phyloP scores from a whole-genome alignment of 768 basidiomycete species.

The Pleurotus tuoliensis region DNA sequence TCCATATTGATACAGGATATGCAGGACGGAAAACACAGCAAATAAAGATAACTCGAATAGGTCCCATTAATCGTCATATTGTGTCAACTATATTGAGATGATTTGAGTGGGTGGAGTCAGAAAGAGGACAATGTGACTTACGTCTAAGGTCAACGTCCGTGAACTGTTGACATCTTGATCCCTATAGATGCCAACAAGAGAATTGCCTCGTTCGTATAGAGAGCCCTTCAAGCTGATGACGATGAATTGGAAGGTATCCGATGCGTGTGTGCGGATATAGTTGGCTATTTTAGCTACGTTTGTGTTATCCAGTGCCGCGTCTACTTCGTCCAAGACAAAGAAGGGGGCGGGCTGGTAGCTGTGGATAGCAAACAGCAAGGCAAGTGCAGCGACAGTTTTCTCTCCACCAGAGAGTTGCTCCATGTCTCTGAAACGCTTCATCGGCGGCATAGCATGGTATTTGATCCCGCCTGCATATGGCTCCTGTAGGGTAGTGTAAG shows the following conservation, averaged over 20 bases:
- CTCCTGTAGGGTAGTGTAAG: constrained; percentile 43
- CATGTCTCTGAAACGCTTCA: constrained; percentile 99
- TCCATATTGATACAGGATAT: background rate
- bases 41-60: background rate
- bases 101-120: background rate
- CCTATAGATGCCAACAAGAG: constrained; percentile 90
- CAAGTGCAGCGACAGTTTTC: constrained; percentile 97
- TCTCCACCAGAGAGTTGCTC: constrained; percentile 98
- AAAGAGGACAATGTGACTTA: constrained; percentile 32
- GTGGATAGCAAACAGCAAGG: constrained; percentile 94
- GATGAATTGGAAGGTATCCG: constrained; percentile 87
- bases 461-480: constrained; percentile 89
- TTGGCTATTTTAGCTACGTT: constrained; percentile 95
- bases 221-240: constrained; percentile 97
- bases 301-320: constrained; percentile 97
- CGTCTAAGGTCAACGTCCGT: constrained; percentile 85
- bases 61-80: constrained; percentile 50
- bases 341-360: constrained; percentile 97
- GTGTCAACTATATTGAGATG: constrained; percentile 41
- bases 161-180: constrained; percentile 95
- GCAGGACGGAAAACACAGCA: background rate
- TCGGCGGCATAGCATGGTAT: constrained; percentile 99
- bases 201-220: constrained; percentile 85
- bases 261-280: constrained; percentile 85
- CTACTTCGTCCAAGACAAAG: constrained; percentile 98